phyloP scores from a whole-genome alignment of 768 basidiomycete species.

The Kwoniella dendrophila region DNA sequence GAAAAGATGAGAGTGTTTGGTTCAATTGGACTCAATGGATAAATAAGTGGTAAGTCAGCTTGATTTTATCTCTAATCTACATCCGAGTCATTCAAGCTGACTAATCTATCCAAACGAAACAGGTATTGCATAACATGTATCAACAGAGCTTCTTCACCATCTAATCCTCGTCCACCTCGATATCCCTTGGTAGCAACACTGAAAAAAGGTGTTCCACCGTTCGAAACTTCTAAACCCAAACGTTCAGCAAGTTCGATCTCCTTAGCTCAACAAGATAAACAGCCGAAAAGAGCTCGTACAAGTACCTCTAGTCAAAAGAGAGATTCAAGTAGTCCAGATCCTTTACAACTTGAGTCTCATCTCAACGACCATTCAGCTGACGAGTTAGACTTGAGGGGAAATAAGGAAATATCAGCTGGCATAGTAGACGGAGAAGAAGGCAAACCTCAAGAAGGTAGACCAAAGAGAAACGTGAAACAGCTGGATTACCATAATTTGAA shows the following conservation, averaged over 20 bases:
- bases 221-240: constrained; percentile 11
- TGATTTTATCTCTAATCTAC: background rate
- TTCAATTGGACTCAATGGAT: constrained; percentile 45
- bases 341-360: background rate
- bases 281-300: constrained; percentile 12
- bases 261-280: background rate
- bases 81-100: background rate
- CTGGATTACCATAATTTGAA: constrained; percentile 54
- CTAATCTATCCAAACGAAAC: background rate
- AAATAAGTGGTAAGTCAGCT: constrained; percentile 42
- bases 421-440: constrained; percentile 2
- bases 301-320: background rate
- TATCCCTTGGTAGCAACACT: constrained; percentile 38
- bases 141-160: constrained; percentile 19
- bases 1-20: constrained; percentile 28
- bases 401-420: background rate
- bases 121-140: constrained; percentile 46
- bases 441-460: constrained; percentile 13
- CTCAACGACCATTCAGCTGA: background rate
- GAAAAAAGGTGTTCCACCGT: constrained; percentile 23
- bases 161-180: constrained; percentile 36
- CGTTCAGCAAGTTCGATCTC: constrained; percentile 10
- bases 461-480: constrained; percentile 49
- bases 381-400: background rate
- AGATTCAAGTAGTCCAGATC: background rate